Percentiles rank a stretch among this genome's conserved stretches.
Conservation (phyloP, 2,329 filamentous ascomycete species). For the Fusarium praegraminearum region DNA sequence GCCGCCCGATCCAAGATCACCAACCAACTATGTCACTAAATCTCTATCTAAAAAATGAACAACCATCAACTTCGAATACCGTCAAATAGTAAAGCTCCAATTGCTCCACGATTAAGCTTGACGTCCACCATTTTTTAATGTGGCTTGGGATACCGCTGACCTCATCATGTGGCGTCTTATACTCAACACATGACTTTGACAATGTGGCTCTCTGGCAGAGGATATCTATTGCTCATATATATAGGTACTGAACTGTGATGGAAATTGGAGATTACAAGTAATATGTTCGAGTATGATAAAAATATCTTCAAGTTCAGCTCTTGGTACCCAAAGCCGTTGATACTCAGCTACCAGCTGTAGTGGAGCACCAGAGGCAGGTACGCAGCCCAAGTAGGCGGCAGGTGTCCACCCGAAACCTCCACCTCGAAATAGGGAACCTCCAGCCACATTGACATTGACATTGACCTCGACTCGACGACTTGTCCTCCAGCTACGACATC, state of each 20-base stretch:
- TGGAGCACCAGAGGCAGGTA: slow-evolving; percentile 41
- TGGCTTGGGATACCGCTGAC: slow-evolving; percentile 27
- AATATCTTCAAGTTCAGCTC: background rate
- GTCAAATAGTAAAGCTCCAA: background rate
- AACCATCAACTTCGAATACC: background rate
- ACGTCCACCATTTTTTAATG: slow-evolving; percentile 1
- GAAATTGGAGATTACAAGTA: too few relatives aligned
- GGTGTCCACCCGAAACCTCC: slow-evolving; percentile 40
- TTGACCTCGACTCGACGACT: slow-evolving; percentile 44
- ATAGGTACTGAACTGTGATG: background rate
- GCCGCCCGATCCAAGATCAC: too few relatives aligned
- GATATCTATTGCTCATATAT: background rate
- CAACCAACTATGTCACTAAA: background rate
- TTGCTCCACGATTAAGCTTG: slow-evolving; percentile 11
- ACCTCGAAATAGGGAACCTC: slow-evolving; percentile 45
- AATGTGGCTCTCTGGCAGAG: slow-evolving; percentile 26
- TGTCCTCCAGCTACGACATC: slow-evolving; percentile 33
- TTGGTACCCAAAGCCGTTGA: background rate
- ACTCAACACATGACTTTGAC: slow-evolving; percentile 22
- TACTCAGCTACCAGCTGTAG: slow-evolving; percentile 28
- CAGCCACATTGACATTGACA: slow-evolving; percentile 43
- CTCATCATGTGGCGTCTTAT: slow-evolving; percentile 36
- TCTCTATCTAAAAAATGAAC: background rate
- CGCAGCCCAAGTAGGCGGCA: slow-evolving; percentile 29
- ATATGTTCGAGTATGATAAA: too few relatives aligned